Evolutionary conservation across 805 yeast species (phyloP), one percentile per base, ranked within the genome.

Genomic region (Candida corydali): DNA sequence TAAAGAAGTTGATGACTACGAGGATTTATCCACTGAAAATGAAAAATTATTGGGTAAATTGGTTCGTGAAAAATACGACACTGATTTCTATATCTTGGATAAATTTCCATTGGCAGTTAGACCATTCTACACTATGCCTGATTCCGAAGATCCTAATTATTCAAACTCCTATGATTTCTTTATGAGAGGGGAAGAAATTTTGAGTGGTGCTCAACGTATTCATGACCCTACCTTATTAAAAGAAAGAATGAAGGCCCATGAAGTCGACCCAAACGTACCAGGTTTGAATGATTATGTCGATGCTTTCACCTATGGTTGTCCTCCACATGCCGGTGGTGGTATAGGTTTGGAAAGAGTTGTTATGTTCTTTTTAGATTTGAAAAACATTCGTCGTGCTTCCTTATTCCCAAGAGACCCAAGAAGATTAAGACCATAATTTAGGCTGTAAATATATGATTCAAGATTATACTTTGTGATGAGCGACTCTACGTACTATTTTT

Each of bases 321-420:
- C 96, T 46, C 98, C 99, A 34, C 99, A 93, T 56, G 99, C 96
- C 24, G 99, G 99, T 62, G 99, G 98, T 70, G 99, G 99, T 66
- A 93, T 93, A 60, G 99, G 99, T 56, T 70, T 93, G 49, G 99
- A 93, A 70, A 86, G 99, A 73, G 98, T 93, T 24, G 87, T 93
- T 45, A 93, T 93, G 98, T 93, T 93, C 77, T 93, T 76, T 80
- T 76, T 93, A 61, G 98, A 88, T 57, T 76, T 93, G 72, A 91
- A 91, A 73, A 93, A 93, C 71, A 93, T 93, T 51, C 84, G 99
- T 68, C 82, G 98, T 61, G 97, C 99, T n/a, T 83, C 96, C 9
- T 70, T 91, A 59, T 93, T 93, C 93, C 99, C 99, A 60, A 85
- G 99, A 73, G 99, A 93, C 65, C 98, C 98, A 48, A 82, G 69